phyloP scores from a whole-genome alignment of 2,329 filamentous ascomycete genomes.

The Penicillium sclerotigenum region DNA sequence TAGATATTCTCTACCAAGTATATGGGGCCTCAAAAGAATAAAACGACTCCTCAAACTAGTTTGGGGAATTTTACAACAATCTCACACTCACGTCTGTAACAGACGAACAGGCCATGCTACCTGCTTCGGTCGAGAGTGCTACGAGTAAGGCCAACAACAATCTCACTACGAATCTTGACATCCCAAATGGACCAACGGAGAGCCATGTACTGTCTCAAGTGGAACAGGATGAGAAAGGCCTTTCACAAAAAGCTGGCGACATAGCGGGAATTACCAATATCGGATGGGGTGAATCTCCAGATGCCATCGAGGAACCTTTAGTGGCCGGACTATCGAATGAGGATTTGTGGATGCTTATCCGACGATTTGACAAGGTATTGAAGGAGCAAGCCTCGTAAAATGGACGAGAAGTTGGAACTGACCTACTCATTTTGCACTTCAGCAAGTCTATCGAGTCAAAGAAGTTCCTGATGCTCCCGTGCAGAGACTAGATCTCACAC shows the following conservation, averaged over 20 bases:
- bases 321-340: constrained; percentile 69
- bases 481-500: constrained; percentile 73
- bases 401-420: background rate
- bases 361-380: constrained; percentile 75
- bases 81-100: background rate
- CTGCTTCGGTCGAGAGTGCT: background rate
- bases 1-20: background rate
- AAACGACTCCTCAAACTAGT: background rate
- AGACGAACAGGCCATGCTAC: background rate
- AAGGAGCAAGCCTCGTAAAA: no score
- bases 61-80: background rate
- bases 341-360: constrained; percentile 67
- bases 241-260: constrained; percentile 16
- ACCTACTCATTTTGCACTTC: constrained; percentile 7
- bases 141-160: background rate
- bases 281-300: constrained; percentile 17
- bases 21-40: background rate
- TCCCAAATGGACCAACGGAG: constrained; percentile 20
- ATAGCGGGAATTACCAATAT: constrained; percentile 15
- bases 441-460: constrained; percentile 70
- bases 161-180: background rate
- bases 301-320: constrained; percentile 40
- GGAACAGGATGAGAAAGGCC: constrained; percentile 20
- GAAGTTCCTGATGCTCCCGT: constrained; percentile 59
- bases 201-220: constrained; percentile 25